Conservation (phyloP, 108 stramenopile species). For the Parmales sp. region DNA sequence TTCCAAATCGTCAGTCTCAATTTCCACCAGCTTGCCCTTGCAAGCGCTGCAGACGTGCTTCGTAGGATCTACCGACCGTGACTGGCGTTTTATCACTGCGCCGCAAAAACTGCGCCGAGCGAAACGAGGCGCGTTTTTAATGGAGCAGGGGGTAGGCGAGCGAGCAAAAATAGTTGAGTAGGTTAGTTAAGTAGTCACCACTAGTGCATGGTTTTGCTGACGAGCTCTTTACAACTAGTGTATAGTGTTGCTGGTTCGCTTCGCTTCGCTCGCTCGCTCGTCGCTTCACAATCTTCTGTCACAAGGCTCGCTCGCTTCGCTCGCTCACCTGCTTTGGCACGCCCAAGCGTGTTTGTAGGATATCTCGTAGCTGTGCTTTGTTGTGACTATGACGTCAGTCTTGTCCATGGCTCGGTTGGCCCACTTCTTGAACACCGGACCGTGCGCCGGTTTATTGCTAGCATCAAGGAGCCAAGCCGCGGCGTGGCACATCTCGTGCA, state of each 20-base stretch:
- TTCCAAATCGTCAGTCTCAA: constrained; percentile 28
- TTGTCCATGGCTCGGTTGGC: constrained; percentile 54
- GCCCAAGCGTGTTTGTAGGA: constrained; percentile 63
- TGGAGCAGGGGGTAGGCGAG: too few species aligned
- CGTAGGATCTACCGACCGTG: constrained; percentile 44
- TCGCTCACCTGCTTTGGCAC: not conserved
- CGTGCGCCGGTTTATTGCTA: constrained; percentile 70
- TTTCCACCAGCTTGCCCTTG: constrained; percentile 49
- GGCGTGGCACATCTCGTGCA: constrained; percentile 92
- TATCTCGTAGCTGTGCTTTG: constrained; percentile 67
- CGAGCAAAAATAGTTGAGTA: too few species aligned
- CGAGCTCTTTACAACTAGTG: too few species aligned
- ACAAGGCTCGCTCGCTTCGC: not conserved
- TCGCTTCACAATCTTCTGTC: not conserved
- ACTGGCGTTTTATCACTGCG: constrained; percentile 45
- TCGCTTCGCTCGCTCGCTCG: not conserved
- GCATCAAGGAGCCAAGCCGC: constrained; percentile 84
- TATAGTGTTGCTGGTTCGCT: too few species aligned
- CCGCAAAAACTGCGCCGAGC: too few species aligned
- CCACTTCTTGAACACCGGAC: constrained; percentile 71
- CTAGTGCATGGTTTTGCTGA: constrained; percentile 38
- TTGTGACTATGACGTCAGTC: constrained; percentile 53
- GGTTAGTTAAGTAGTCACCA: too few species aligned
- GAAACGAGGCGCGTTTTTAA: too few species aligned
- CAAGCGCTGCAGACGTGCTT: constrained; percentile 61